Evolutionary conservation across 2,329 filamentous ascomycete genomes (phyloP).

Genomic region (Aspergillus sp.): DNA sequence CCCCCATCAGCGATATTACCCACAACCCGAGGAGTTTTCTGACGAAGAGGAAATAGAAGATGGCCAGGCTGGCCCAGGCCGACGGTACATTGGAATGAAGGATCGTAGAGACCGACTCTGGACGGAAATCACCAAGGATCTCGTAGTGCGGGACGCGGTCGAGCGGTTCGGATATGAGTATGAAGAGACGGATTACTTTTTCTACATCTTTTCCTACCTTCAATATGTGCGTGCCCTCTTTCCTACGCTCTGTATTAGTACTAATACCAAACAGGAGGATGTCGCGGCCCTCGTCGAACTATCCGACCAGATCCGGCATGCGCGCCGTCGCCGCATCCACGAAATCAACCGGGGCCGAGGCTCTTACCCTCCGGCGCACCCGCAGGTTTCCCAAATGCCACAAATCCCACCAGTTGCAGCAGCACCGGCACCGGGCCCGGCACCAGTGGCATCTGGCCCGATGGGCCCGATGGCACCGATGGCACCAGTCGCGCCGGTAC

Average conservation of each 20-base stretch:
- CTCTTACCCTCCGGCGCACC: slow-evolving; percentile 10
- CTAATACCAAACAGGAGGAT: slow-evolving; percentile 57
- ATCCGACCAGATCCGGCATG: slow-evolving; percentile 70
- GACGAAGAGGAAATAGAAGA: slow-evolving; percentile 43
- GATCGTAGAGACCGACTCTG: slow-evolving; percentile 58
- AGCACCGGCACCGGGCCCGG: slow-evolving; percentile 3
- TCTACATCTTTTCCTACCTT: slow-evolving; percentile 87
- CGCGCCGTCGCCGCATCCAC: slow-evolving; percentile 50
- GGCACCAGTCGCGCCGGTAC: slow-evolving; percentile 1
- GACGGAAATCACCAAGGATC: slow-evolving; percentile 94
- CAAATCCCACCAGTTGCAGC: neutral
- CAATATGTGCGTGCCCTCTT: slow-evolving; percentile 59
- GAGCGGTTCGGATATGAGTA: slow-evolving; percentile 77
- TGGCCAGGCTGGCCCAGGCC: slow-evolving; percentile 39
- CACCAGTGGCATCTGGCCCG: too few relatives aligned
- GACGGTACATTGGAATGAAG: slow-evolving; percentile 35
- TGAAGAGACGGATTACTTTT: slow-evolving; percentile 82
- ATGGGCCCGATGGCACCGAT: too few relatives aligned
- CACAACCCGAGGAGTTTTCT: neutral
- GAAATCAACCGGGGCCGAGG: slow-evolving; percentile 47
- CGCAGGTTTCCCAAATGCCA: neutral
- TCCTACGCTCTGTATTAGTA: neutral
- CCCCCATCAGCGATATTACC: neutral
- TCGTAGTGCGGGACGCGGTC: slow-evolving; percentile 80
- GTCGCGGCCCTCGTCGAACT: slow-evolving; percentile 75